phyloP scores from a whole-genome alignment of 331 rosid species.

The Saraca asoca region DNA sequence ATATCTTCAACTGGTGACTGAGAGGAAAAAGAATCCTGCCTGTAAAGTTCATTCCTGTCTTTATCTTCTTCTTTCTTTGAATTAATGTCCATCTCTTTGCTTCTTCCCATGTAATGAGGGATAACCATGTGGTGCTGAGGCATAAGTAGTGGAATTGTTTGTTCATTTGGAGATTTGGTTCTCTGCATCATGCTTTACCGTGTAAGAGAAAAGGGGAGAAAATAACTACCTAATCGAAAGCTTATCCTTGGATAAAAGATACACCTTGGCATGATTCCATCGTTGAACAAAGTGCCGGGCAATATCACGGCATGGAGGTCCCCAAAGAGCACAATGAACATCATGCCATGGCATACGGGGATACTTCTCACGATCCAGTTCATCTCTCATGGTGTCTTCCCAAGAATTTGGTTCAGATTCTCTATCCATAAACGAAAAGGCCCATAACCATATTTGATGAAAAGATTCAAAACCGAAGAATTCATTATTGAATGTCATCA shows the following conservation, averaged over 20 bases:
- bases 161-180: constrained; percentile 89
- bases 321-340: constrained; percentile 97
- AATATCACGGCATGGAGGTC: constrained; percentile 94
- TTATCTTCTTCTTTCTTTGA: constrained; percentile 42
- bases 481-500: constrained; percentile 1
- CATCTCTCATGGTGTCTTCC: constrained; percentile 98
- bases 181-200: constrained; percentile 54
- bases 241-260: constrained; percentile 3
- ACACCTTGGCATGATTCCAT: constrained; percentile 98
- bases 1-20: constrained; percentile 68
- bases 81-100: constrained; percentile 56
- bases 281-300: constrained; percentile 99
- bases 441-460: constrained; percentile 18
- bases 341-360: constrained; percentile 99
- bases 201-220: constrained; percentile 29
- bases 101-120: constrained; percentile 89
- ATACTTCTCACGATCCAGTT: constrained; percentile 82
- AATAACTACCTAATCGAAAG: not conserved
- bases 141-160: constrained; percentile 87
- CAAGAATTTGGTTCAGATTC: constrained; percentile 99
- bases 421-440: constrained; percentile 43
- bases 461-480: constrained; percentile 11
- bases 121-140: constrained; percentile 99
- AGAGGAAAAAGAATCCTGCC: constrained; percentile 63
- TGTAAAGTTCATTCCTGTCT: constrained; percentile 33